Evolutionary conservation across 176 grass and related monocot species (phyloP).

Genomic region (Eragrostis nindensis): DNA sequence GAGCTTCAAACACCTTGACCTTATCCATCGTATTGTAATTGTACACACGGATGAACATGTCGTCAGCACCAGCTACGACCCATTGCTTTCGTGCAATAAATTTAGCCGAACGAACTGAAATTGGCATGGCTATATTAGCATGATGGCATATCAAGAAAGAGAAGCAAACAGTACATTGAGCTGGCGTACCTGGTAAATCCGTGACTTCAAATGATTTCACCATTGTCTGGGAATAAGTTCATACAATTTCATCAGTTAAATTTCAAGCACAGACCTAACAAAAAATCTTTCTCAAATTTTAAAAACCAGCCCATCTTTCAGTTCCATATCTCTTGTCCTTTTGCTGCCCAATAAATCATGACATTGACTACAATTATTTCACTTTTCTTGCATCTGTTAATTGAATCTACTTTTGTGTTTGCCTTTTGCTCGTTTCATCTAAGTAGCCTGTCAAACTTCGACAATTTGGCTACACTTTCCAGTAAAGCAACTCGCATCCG

Average conservation of each 20-base stretch:
- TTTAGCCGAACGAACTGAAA: slow-evolving; percentile 90
- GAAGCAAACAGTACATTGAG: slow-evolving; percentile 13
- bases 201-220: slow-evolving; percentile 99
- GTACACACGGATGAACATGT: slow-evolving; percentile 98
- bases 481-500: neutral
- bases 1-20: slow-evolving; percentile 93
- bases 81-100: slow-evolving; percentile 96
- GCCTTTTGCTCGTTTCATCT: neutral
- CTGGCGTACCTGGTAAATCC: slow-evolving; percentile 78
- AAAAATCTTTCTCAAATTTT: slow-evolving; percentile 3
- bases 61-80: slow-evolving; percentile 93
- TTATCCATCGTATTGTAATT: slow-evolving; percentile 98
- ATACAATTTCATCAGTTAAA: slow-evolving; percentile 25
- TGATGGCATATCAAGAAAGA: slow-evolving; percentile 5
- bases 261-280: neutral
- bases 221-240: slow-evolving; percentile 74
- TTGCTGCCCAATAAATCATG: neutral
- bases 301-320: neutral
- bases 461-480: neutral
- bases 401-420: slow-evolving; percentile 1
- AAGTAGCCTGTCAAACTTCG: neutral
- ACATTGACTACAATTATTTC: neutral
- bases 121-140: slow-evolving; percentile 38
- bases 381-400: slow-evolving; percentile 4
- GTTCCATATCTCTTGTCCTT: neutral